A percentile compares a stretch with the other conserved stretches of the same genome.
These are phyloP conservation scores for Biscutella laevigata DNA, from an alignment of 441 rosid genomes.

Conservation along the genomic window DNA sequence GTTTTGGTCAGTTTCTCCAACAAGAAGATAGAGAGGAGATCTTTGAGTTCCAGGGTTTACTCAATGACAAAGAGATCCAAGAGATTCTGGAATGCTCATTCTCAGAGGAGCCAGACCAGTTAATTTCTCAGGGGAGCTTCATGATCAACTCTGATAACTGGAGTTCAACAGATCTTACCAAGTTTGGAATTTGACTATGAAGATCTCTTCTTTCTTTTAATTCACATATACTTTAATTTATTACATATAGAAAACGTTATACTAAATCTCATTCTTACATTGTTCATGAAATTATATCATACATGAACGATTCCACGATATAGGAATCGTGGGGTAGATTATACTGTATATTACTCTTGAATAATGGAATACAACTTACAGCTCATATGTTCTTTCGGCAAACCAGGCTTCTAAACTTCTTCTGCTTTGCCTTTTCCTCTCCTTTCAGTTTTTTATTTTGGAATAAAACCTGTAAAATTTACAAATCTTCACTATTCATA, in stretches of 20 bases:
- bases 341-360: slow-evolving; percentile 22
- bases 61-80: slow-evolving; percentile 30
- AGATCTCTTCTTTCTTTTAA: not conserved
- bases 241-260: slow-evolving; percentile 15
- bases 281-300: slow-evolving; percentile 17
- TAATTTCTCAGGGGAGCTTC: slow-evolving; percentile 22
- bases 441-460: not conserved
- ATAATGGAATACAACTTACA: slow-evolving; percentile 22
- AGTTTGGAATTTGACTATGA: slow-evolving; percentile 21
- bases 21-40: slow-evolving; percentile 23
- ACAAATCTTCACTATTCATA: not conserved
- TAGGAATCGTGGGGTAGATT: slow-evolving; percentile 15
- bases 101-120: slow-evolving; percentile 22
- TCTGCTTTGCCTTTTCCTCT: slow-evolving; percentile 9
- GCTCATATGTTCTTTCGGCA: not conserved
- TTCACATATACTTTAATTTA: slow-evolving; percentile 9
- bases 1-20: slow-evolving; percentile 12
- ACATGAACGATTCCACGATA: slow-evolving; percentile 18
- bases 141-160: slow-evolving; percentile 25
- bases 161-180: slow-evolving; percentile 29
- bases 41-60: slow-evolving; percentile 25
- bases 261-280: slow-evolving; percentile 19
- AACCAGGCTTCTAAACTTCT: not conserved
- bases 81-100: slow-evolving; percentile 28
- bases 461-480: slow-evolving; percentile 7